These are phyloP conservation scores for Psilocybe subaeruginosa DNA, from an alignment of 768 basidiomycete genomes.

Conservation along the genomic window DNA sequence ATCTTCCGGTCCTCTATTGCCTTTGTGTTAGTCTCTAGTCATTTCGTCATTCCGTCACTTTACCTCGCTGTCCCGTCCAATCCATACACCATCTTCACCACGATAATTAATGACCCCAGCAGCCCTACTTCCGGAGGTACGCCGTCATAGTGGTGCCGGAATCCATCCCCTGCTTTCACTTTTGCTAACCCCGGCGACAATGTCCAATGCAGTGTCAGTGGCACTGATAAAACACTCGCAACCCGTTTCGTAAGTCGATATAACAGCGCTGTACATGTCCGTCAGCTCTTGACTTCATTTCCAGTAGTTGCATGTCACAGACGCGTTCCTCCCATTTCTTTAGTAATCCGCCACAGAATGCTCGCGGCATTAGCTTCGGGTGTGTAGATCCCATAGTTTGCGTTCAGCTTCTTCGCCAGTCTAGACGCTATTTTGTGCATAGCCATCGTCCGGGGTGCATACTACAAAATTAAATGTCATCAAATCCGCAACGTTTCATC, in stretches of 20 bases:
- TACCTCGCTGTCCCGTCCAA: slow-evolving; percentile 71
- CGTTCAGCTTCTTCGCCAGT: slow-evolving; percentile 59
- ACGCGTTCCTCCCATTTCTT: slow-evolving; percentile 76
- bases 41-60: slow-evolving; percentile 7
- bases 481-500: background rate
- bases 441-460: slow-evolving; percentile 57
- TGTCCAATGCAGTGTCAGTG: slow-evolving; percentile 60
- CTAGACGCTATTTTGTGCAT: slow-evolving; percentile 67
- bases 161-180: slow-evolving; percentile 39
- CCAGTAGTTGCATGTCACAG: slow-evolving; percentile 34
- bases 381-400: slow-evolving; percentile 57
- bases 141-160: slow-evolving; percentile 60
- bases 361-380: slow-evolving; percentile 80
- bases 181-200: slow-evolving; percentile 46
- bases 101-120: slow-evolving; percentile 61
- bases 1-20: slow-evolving; percentile 44
- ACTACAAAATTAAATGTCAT: slow-evolving; percentile 41
- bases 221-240: slow-evolving; percentile 55
- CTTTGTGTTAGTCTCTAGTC: background rate
- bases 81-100: slow-evolving; percentile 86
- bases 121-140: slow-evolving; percentile 71
- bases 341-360: slow-evolving; percentile 76
- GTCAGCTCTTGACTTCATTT: slow-evolving; percentile 1
- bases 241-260: slow-evolving; percentile 68
- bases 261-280: slow-evolving; percentile 52